Percentiles rank a stretch among this genome's conserved stretches.
These are phyloP conservation scores for Venturia oleaginea DNA, from an alignment of 2,329 filamentous ascomycete species.

Conservation along the genomic window DNA sequence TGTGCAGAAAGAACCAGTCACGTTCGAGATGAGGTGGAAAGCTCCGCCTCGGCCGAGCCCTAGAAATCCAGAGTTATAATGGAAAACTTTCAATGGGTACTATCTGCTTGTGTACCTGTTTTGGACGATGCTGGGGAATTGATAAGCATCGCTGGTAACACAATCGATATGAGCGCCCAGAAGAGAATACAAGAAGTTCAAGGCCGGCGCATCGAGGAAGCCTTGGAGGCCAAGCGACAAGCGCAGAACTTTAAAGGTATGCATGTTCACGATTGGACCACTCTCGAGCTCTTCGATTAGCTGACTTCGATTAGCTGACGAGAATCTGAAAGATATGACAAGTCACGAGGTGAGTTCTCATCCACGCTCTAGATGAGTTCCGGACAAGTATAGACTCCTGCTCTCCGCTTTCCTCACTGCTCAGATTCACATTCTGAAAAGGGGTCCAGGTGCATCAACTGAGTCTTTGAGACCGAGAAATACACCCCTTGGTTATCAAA, in stretches of 20 bases:
- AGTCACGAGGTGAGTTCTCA: conserved; percentile 6
- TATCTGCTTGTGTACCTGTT: conserved; percentile 24
- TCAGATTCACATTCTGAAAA: too few species aligned
- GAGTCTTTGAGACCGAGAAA: not conserved
- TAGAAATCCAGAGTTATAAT: conserved; percentile 13
- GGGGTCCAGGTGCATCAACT: too few species aligned
- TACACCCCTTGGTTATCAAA: not conserved
- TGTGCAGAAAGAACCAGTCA: conserved; percentile 21
- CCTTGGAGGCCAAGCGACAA: conserved; percentile 12
- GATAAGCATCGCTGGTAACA: conserved; percentile 25
- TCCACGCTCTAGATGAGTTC: not conserved
- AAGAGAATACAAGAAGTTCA: conserved; percentile 21
- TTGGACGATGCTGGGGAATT: conserved; percentile 22
- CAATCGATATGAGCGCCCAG: conserved; percentile 25
- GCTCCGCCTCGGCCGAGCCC: not conserved
- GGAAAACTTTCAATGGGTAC: conserved; percentile 20
- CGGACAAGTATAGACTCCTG: not conserved
- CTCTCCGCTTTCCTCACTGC: not conserved
- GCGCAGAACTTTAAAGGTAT: conserved; percentile 14
- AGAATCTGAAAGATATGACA: conserved; percentile 7
- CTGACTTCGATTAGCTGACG: not conserved
- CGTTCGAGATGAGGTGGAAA: conserved; percentile 29
- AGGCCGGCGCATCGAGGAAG: conserved; percentile 10
- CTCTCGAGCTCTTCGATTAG: not conserved
- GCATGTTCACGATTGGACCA: not conserved